Evolutionary conservation across 192 early-diverging fungal genomes (phyloP).

Genomic region (Linnemannia hyalina): DNA sequence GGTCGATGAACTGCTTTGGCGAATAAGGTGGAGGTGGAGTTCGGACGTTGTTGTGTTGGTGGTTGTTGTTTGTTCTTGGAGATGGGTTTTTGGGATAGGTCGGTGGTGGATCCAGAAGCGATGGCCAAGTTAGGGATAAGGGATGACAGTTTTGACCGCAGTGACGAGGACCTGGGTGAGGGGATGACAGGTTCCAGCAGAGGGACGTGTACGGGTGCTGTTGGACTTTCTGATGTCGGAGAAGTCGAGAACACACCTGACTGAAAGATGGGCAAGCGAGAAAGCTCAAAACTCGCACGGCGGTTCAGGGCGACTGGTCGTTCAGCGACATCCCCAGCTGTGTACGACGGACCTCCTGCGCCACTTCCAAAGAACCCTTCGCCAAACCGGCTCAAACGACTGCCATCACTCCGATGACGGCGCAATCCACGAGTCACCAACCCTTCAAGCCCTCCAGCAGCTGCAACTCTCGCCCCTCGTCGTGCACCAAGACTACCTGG

Average conservation of each 20-base stretch:
- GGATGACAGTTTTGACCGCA: neutral
- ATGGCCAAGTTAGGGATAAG: neutral
- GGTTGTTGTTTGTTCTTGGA: neutral
- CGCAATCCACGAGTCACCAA: slow-evolving; percentile 8
- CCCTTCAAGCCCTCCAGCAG: slow-evolving; percentile 1
- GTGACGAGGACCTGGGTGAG: slow-evolving; percentile 22
- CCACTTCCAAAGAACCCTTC: neutral
- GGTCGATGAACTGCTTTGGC: neutral
- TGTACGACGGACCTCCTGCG: neutral
- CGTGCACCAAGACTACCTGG: neutral
- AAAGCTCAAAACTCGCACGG: slow-evolving; percentile 18
- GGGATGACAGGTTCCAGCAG: slow-evolving; percentile 16
- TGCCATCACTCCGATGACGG: slow-evolving; percentile 31
- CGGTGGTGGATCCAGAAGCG: neutral
- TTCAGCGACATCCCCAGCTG: neutral
- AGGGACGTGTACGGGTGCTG: neutral
- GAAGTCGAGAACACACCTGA: neutral
- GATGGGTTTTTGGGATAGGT: neutral
- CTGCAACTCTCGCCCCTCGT: neutral
- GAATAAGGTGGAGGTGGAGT: neutral
- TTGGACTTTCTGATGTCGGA: neutral
- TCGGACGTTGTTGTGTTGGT: neutral
- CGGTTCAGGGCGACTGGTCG: neutral
- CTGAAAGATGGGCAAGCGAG: neutral
- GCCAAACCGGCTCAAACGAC: neutral